Evolutionary conservation across 495 filamentous ascomycete genomes (phyloP).

Genomic region (Neurospora intermedia): DNA sequence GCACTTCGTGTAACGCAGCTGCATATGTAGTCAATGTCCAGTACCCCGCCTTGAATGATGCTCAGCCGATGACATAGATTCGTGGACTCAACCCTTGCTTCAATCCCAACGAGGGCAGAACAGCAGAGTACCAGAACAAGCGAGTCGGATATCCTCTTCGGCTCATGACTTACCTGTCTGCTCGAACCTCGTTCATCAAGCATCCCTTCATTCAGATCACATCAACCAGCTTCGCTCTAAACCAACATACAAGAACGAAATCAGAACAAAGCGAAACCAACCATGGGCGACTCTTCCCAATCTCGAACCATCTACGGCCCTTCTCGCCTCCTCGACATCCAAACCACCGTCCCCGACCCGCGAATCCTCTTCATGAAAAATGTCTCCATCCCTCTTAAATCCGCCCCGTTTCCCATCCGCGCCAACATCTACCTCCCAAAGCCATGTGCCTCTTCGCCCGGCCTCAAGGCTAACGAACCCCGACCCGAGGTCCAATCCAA

Average conservation of each 20-base stretch:
- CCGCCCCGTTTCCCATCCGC: slow-evolving; percentile 17
- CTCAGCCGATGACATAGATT: background rate
- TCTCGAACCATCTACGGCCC: background rate
- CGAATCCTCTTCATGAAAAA: slow-evolving; percentile 15
- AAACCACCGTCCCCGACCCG: slow-evolving; percentile 4
- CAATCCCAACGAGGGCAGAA: background rate
- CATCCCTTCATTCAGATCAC: no score
- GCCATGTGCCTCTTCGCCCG: no score
- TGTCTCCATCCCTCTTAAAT: slow-evolving; percentile 19
- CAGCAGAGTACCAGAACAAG: background rate
- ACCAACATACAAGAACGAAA: background rate
- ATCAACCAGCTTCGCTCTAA: background rate
- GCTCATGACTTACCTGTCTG: background rate
- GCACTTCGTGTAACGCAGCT: background rate
- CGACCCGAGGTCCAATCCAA: slow-evolving; percentile 15
- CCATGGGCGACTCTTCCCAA: background rate
- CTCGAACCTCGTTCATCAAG: no score
- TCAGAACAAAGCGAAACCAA: background rate
- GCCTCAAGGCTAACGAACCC: slow-evolving; percentile 17
- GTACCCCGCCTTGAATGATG: background rate
- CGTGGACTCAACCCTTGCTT: background rate
- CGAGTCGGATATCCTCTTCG: background rate
- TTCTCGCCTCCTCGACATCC: background rate
- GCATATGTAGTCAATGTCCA: background rate
- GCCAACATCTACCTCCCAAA: slow-evolving; percentile 21